Conservation (phyloP, 2,329 filamentous ascomycete species). For the Chrysoporthe deuterocubensis region DNA sequence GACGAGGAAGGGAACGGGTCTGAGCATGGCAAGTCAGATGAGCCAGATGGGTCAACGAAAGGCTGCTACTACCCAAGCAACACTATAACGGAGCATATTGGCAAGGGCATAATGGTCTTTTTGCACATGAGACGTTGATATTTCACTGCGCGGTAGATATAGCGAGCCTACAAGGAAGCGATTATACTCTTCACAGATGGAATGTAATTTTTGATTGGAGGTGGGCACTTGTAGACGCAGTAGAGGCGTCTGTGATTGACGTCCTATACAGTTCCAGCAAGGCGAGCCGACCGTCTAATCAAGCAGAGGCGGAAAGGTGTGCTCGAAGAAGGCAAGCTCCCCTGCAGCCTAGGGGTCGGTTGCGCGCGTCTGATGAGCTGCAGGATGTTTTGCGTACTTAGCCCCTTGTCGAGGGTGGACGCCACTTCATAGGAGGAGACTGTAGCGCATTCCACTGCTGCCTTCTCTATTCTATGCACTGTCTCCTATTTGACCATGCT, state of each 20-base stretch:
- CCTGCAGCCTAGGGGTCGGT: no score
- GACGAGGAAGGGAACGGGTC: slow-evolving; percentile 57
- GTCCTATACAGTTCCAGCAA: not conserved
- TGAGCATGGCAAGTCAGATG: slow-evolving; percentile 50
- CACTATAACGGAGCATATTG: not conserved
- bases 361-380: not conserved
- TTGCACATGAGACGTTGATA: no score
- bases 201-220: not conserved
- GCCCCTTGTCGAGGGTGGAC: no score
- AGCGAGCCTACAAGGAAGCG: not conserved
- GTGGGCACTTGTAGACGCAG: not conserved
- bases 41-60: slow-evolving; percentile 22
- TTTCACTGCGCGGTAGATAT: not conserved
- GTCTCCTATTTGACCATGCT: not conserved
- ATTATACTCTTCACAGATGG: not conserved
- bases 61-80: not conserved
- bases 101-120: not conserved
- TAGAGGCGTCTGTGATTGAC: not conserved
- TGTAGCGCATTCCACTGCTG: no score
- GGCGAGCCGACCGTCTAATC: not conserved
- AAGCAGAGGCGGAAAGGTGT: not conserved
- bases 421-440: no score
- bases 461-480: no score
- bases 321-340: no score
- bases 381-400: not conserved